Evolutionary conservation across 2,329 filamentous ascomycete genomes (phyloP).

Genomic region (Exophiala sp.): DNA sequence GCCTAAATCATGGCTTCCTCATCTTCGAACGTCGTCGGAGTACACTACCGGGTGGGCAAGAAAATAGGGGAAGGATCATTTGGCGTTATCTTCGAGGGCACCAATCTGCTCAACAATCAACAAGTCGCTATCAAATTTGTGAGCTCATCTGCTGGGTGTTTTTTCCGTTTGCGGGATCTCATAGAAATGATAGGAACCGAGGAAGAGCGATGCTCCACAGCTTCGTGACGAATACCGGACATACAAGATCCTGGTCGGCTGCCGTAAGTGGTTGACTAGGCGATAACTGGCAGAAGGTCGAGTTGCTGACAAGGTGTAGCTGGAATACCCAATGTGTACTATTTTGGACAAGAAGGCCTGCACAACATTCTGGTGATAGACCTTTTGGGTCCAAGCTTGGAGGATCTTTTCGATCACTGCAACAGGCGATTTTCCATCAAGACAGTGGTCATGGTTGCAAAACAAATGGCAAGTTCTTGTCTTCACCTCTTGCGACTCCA

Average conservation of each 20-base stretch:
- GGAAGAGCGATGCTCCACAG: constrained; percentile 97
- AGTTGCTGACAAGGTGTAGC: constrained; percentile 52
- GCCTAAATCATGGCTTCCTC: constrained; percentile 67
- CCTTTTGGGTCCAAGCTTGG: constrained; percentile 86
- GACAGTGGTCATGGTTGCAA: constrained; percentile 98
- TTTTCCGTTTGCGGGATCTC: constrained; percentile 28
- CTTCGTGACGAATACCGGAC: constrained; percentile 97
- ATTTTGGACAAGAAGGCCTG: constrained; percentile 96
- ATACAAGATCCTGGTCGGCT: constrained; percentile 98
- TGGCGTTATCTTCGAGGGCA: constrained; percentile 97
- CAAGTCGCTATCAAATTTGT: constrained; percentile 99
- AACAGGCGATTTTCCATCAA: constrained; percentile 93
- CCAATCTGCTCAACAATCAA: constrained; percentile 97
- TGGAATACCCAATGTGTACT: constrained; percentile 98
- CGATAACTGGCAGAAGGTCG: constrained; percentile 6
- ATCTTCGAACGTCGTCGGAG: constrained; percentile 94
- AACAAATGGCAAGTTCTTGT: constrained; percentile 74
- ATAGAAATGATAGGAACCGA: constrained; percentile 68
- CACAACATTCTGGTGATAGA: constrained; percentile 99
- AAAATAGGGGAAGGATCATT: constrained; percentile 99
- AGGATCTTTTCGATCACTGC: constrained; percentile 97
- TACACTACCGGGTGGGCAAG: constrained; percentile 98
- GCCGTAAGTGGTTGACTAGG: constrained; percentile 66
- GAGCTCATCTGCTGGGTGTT: constrained; percentile 41
- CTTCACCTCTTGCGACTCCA: not conserved